A percentile compares a stretch with the other conserved stretches of the same genome.
Conservation (phyloP, 2,329 filamentous ascomycete species). For the Aspergillus novofumigatus region DNA sequence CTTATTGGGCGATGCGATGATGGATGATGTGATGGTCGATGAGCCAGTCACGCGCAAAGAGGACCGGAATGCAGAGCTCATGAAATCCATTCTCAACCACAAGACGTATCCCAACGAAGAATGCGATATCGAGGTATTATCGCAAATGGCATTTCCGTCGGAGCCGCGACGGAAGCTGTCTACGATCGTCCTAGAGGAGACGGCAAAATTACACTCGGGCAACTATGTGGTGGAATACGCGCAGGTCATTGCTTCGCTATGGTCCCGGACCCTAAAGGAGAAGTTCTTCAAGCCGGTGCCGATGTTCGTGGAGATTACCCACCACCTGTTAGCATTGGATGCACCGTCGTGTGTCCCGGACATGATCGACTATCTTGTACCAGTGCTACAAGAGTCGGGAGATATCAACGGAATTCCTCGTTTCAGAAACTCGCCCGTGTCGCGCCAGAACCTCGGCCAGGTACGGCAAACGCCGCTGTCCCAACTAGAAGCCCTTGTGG, state of each 20-base stretch:
- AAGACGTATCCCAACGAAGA: conserved; percentile 46
- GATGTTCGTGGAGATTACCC: conserved; percentile 40
- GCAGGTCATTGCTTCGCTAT: conserved; percentile 49
- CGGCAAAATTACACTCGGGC: conserved; percentile 41
- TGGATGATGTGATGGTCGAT: conserved; percentile 17
- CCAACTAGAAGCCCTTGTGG: conserved; percentile 46
- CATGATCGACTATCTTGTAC: conserved; percentile 36
- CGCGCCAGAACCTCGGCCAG: conserved; percentile 36
- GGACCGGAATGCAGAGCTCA: conserved; percentile 34
- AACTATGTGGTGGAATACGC: conserved; percentile 49
- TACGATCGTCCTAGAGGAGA: conserved; percentile 51
- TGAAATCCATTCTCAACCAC: conserved; percentile 55
- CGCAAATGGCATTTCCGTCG: conserved; percentile 52
- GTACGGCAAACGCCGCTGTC: conserved; percentile 38
- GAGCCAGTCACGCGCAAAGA: conserved; percentile 22
- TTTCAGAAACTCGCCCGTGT: conserved; percentile 43
- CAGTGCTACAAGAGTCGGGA: conserved; percentile 41
- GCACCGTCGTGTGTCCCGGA: conserved; percentile 32
- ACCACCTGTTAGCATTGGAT: conserved; percentile 39
- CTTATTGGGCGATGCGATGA: conserved; percentile 16
- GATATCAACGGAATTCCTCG: conserved; percentile 54
- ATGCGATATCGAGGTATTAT: conserved; percentile 52
- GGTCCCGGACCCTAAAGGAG: conserved; percentile 54
- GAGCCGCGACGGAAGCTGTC: conserved; percentile 47
- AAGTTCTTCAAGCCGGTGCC: conserved; percentile 44